Evolutionary conservation across 2,329 filamentous ascomycete genomes (phyloP).

Genomic region (Colletotrichum caudatum): DNA sequence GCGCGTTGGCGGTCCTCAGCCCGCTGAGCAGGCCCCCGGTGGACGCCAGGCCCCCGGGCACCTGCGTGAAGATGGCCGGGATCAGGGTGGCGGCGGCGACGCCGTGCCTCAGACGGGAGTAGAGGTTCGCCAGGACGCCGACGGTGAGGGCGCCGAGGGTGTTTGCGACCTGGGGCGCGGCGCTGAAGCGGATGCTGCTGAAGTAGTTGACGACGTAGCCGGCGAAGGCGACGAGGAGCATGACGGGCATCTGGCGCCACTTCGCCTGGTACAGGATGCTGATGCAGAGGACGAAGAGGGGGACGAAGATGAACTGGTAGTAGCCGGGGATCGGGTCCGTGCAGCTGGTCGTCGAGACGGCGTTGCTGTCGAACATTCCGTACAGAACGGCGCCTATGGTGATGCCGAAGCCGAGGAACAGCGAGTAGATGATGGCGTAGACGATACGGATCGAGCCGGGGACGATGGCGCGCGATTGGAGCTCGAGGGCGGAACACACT

Average conservation of each 20-base stretch:
- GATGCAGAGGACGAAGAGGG: constrained; percentile 78
- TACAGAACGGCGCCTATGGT: constrained; percentile 75
- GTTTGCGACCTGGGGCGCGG: constrained; percentile 80
- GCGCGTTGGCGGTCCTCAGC: constrained; percentile 56
- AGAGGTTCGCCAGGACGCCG: constrained; percentile 81
- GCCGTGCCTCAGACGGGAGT: constrained; percentile 71
- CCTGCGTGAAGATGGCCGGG: constrained; percentile 62
- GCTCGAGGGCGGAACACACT: constrained; percentile 67
- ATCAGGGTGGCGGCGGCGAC: constrained; percentile 61
- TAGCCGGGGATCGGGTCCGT: constrained; percentile 56
- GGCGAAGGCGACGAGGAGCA: constrained; percentile 78
- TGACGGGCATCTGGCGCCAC: constrained; percentile 82
- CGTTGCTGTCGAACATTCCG: constrained; percentile 68
- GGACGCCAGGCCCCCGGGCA: constrained; percentile 61
- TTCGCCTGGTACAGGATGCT: constrained; percentile 85
- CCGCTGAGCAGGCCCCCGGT: constrained; percentile 61
- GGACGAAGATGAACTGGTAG: constrained; percentile 77
- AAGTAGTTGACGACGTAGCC: constrained; percentile 85
- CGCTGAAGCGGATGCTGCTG: constrained; percentile 72
- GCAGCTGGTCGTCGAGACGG: constrained; percentile 60
- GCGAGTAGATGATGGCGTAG: constrained; percentile 79
- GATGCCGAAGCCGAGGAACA: constrained; percentile 79
- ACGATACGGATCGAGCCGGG: constrained; percentile 80
- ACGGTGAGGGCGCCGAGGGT: constrained; percentile 82
- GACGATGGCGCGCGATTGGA: constrained; percentile 76